Evolutionary conservation across 2,329 filamentous ascomycete genomes (phyloP), one percentile per base, ranked within the genome.

Genomic region (Diaporthe citriasiana): DNA sequence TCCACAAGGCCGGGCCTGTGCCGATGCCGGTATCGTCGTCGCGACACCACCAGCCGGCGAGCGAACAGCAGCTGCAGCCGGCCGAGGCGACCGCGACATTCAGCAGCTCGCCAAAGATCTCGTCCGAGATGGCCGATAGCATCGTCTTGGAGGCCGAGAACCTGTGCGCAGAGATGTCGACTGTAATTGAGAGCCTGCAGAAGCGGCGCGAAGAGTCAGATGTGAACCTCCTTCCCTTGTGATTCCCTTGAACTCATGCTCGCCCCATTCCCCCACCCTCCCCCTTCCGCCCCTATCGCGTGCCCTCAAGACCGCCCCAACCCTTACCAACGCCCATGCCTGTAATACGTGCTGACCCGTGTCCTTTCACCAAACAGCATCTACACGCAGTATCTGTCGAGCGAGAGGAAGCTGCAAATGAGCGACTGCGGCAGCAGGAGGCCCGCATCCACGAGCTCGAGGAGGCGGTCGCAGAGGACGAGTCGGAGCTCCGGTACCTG

Each of bases 331-430:
- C 15, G 19, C 13, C 22, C 6, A 0, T 22, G 1, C 17, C 30
- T 27, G 15, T 59, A 7, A 56, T 70, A 71, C 76, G 71, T 78
- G 77, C 76, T 85, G 72, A 84, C 79, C 25, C n/a, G 13, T 22
- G 22, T 15, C 74, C 27, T 59, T 60, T 13, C 56, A 4, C 17
- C 40, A 42, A 42, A 40, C 77, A 90, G 85, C 90, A 92, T 77
- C 91, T 93, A 73, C 90, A 93, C 78, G 85, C 85, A 33, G 81
- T 93, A 42, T 87, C 93, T 30, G 85, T 91, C 70, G 87, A 87
- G 55, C 87, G 90, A 75, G 87, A 89, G 73, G 88, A 92, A 79
- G 85, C 85, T 50, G 87, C 91, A 68, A 87, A 88, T 55, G 85
- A 90, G 76, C 88, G 88, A 70, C 90, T 93, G 73, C 84, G 90